Conservation (phyloP, 768 basidiomycete genomes). For the Hygrocybe punicea region DNA sequence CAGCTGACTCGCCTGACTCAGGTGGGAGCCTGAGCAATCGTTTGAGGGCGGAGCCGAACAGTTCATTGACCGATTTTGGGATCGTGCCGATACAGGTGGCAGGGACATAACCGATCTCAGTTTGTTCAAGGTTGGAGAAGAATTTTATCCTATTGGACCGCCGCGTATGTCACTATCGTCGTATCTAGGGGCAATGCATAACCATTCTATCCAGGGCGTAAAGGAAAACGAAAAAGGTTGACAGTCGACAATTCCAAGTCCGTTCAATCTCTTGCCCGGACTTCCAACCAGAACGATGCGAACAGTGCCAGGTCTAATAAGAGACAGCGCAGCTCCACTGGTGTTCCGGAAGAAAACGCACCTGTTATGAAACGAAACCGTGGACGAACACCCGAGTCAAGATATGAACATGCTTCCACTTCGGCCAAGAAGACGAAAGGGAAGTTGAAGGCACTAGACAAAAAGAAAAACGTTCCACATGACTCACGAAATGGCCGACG, state of each 20-base stretch:
- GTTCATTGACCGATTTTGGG: conserved; percentile 51
- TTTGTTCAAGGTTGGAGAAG: conserved; percentile 53
- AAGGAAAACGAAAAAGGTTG: conserved; percentile 16
- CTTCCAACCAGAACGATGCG: background rate
- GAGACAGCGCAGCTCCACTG: conserved; percentile 14
- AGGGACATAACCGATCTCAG: conserved; percentile 50
- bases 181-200: background rate
- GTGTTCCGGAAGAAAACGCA: background rate
- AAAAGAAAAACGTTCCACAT: background rate
- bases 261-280: too few species aligned
- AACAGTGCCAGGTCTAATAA: conserved; percentile 8
- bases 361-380: background rate
- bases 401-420: background rate
- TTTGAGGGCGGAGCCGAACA: conserved; percentile 56
- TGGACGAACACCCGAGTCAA: too few species aligned
- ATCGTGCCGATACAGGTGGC: conserved; percentile 44
- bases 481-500: background rate
- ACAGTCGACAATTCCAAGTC: background rate
- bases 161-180: conserved; percentile 44
- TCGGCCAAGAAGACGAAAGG: background rate
- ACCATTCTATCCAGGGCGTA: conserved; percentile 12
- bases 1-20: conserved; percentile 21
- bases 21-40: conserved; percentile 67
- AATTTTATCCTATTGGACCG: conserved; percentile 53
- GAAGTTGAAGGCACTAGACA: too few species aligned